A percentile compares a stretch with the other conserved stretches of the same genome.
phyloP scores from a whole-genome alignment of 345 rosid species.

The Citrus glauca region DNA sequence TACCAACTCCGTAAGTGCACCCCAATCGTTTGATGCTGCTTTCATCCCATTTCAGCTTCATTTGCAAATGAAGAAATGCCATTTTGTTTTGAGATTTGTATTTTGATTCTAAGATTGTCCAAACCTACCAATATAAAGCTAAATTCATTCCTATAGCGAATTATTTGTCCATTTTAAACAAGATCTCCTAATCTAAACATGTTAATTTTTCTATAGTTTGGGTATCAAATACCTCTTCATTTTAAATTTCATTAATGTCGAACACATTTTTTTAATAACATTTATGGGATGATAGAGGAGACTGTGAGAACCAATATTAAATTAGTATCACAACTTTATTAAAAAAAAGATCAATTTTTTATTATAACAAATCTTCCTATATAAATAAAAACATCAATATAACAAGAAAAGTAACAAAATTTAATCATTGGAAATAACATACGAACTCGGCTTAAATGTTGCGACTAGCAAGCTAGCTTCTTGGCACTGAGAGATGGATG shows the following conservation, averaged over 20 bases:
- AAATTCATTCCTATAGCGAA: not conserved
- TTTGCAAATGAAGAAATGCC: not conserved
- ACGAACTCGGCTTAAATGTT: not conserved
- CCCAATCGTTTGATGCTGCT: not conserved
- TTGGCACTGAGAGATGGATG: not conserved
- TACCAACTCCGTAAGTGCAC: not conserved
- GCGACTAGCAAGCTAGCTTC: not conserved
- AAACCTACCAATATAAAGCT: not conserved
- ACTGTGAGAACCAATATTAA: no score
- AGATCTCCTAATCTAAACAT: no score
- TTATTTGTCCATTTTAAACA: not conserved
- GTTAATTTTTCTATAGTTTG: no score
- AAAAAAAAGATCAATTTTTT: rapidly evolving
- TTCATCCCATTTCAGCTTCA: not conserved
- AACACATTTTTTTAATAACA: no score
- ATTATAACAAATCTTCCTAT: not conserved
- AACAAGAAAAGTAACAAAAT: not conserved
- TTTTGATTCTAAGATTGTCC: not conserved
- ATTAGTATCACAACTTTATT: not conserved
- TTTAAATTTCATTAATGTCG: no score
- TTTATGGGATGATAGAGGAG: no score
- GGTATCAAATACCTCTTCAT: no score
- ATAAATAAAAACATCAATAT: not conserved
- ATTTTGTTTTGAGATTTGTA: not conserved
- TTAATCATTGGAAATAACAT: not conserved